phyloP scores from a whole-genome alignment of 495 filamentous ascomycete species.

The Hyaloscypha variabilis region DNA sequence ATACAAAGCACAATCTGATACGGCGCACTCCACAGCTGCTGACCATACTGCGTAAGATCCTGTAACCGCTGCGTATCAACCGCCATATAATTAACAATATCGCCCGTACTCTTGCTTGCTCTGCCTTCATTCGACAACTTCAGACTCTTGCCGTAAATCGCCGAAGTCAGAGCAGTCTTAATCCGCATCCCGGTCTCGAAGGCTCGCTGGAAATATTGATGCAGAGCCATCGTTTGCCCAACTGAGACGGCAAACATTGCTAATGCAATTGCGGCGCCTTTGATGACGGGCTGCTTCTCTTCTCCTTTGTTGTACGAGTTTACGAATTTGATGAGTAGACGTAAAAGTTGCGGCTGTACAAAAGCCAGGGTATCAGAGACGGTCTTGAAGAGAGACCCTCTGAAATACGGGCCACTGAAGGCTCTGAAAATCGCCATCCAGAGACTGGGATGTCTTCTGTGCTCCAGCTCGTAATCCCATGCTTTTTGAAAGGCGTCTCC shows the following conservation, averaged over 20 bases:
- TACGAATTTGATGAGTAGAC: constrained; percentile 83
- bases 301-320: constrained; percentile 66
- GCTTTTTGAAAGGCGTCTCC: constrained; percentile 66
- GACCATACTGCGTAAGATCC: constrained; percentile 93
- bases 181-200: constrained; percentile 97
- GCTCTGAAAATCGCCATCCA: constrained; percentile 89
- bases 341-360: constrained; percentile 87
- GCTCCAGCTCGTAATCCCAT: constrained; percentile 77
- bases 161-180: constrained; percentile 83
- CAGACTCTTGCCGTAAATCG: constrained; percentile 91
- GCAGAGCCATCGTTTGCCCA: constrained; percentile 76
- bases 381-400: constrained; percentile 81
- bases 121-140: constrained; percentile 92
- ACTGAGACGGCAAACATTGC: constrained; percentile 91
- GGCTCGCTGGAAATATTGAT: constrained; percentile 95
- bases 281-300: constrained; percentile 66
- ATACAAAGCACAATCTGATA: constrained; percentile 97
- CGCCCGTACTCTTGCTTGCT: constrained; percentile 88
- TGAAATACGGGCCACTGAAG: constrained; percentile 81
- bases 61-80: constrained; percentile 95
- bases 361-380: constrained; percentile 84
- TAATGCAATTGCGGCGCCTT: constrained; percentile 85
- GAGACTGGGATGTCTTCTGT: constrained; percentile 76
- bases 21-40: constrained; percentile 93
- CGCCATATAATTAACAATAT: constrained; percentile 99